Percentiles rank a stretch among this genome's conserved stretches.
These are phyloP conservation scores for Ploettnerulaceae sp. DNA, from an alignment of 2,329 filamentous ascomycete genomes.

Conservation along the genomic window DNA sequence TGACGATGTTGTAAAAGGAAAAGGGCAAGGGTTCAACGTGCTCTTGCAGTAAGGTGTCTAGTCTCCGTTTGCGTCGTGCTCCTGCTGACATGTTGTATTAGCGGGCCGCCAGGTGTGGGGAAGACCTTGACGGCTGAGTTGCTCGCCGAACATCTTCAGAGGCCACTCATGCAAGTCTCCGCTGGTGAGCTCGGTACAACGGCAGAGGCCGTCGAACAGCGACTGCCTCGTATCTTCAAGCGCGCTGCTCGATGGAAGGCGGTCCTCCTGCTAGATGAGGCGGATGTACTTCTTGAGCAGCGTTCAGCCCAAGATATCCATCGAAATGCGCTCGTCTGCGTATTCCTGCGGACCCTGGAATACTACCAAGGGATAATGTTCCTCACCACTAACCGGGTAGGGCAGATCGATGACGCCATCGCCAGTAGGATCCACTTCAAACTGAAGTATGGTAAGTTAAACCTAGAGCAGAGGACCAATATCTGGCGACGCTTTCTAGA, in stretches of 20 bases:
- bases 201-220: conserved; percentile 27
- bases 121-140: conserved; percentile 20
- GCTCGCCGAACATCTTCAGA: too few species aligned
- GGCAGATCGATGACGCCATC: conserved; percentile 1
- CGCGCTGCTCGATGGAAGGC: conserved; percentile 37
- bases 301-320: conserved; percentile 8
- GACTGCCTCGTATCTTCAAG: conserved; percentile 42
- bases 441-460: background rate
- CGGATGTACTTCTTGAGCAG: conserved; percentile 18
- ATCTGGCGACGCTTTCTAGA: background rate
- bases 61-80: too few species aligned
- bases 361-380: conserved; percentile 4
- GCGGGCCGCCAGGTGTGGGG: too few species aligned
- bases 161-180: too few species aligned
- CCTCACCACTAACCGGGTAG: conserved; percentile 6
- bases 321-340: too few species aligned
- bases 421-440: background rate
- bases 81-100: too few species aligned
- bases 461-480: background rate
- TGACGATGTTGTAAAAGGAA: too few species aligned
- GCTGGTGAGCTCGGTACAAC: background rate
- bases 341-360: conserved; percentile 2
- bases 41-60: too few species aligned
- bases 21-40: too few species aligned
- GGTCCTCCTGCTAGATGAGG: conserved; percentile 22